phyloP scores from a whole-genome alignment of 2,329 filamentous ascomycete species.

The Colletotrichum graminicola region DNA sequence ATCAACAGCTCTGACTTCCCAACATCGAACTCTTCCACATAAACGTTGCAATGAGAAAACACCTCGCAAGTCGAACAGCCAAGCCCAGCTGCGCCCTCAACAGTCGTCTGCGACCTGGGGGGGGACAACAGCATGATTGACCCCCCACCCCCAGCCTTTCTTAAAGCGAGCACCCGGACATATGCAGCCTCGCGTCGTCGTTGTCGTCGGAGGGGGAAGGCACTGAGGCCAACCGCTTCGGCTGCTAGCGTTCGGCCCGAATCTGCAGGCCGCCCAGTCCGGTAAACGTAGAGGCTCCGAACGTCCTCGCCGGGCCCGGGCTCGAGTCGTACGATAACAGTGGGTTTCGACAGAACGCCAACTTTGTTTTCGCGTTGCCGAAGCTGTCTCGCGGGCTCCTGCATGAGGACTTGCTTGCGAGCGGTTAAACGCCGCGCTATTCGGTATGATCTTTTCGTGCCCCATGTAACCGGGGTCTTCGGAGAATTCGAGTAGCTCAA shows the following conservation, averaged over 20 bases:
- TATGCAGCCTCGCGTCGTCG: not conserved
- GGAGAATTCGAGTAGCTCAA: not conserved
- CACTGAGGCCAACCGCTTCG: not conserved
- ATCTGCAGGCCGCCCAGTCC: not conserved
- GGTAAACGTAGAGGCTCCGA: not conserved
- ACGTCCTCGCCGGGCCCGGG: not conserved
- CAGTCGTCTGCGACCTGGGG: not conserved
- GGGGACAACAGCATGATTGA: not conserved
- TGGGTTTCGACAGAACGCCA: not conserved
- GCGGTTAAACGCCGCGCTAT: not conserved
- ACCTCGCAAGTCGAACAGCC: not conserved
- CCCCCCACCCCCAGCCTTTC: not conserved
- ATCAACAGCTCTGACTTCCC: not conserved
- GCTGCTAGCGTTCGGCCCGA: not conserved
- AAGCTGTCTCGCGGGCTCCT: not conserved
- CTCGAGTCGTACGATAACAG: not conserved
- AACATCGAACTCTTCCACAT: too few species aligned
- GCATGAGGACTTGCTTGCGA: not conserved
- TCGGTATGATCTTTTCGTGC: not conserved
- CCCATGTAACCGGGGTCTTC: too few species aligned
- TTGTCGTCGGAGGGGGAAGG: not conserved
- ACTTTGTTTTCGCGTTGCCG: not conserved
- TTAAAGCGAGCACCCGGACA: not conserved
- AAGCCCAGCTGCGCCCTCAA: not conserved
- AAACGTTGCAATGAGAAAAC: not conserved